phyloP scores from a whole-genome alignment of 140 eudicot species.

The Senecio squalidus region DNA sequence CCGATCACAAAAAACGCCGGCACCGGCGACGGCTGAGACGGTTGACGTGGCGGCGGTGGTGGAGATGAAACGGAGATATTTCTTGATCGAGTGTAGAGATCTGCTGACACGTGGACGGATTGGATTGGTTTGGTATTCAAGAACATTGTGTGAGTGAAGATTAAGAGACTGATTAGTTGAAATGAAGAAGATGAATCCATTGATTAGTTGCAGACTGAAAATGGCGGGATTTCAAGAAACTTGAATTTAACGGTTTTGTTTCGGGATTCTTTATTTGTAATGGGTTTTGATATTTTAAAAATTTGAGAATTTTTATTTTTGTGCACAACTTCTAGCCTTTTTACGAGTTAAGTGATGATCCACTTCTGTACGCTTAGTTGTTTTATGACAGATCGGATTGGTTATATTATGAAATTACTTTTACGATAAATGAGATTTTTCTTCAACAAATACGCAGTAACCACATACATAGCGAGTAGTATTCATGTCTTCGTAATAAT shows the following conservation, averaged over 20 bases:
- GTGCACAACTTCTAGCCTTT: too few relatives aligned
- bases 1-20: slow-evolving; percentile 85
- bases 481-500: too few relatives aligned
- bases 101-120: slow-evolving; percentile 24
- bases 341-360: too few relatives aligned
- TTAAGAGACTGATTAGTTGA: slow-evolving; percentile 10
- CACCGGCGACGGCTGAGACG: slow-evolving; percentile 23
- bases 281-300: neutral
- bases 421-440: too few relatives aligned
- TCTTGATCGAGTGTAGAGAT: slow-evolving; percentile 26
- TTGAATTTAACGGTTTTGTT: slow-evolving; percentile 5
- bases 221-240: slow-evolving; percentile 22
- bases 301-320: too few relatives aligned
- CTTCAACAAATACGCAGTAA: too few relatives aligned
- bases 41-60: neutral
- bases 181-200: slow-evolving; percentile 21
- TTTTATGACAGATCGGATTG: too few relatives aligned
- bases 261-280: too few relatives aligned
- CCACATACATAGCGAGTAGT: too few relatives aligned
- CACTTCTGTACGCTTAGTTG: too few relatives aligned
- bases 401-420: too few relatives aligned
- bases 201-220: slow-evolving; percentile 17
- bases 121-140: slow-evolving; percentile 20
- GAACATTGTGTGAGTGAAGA: slow-evolving; percentile 11
- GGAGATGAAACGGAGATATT: slow-evolving; percentile 16